Base-by-base conservation (phyloP, 2,329 filamentous ascomycete species). In the Volutella citrinella region DNA sequence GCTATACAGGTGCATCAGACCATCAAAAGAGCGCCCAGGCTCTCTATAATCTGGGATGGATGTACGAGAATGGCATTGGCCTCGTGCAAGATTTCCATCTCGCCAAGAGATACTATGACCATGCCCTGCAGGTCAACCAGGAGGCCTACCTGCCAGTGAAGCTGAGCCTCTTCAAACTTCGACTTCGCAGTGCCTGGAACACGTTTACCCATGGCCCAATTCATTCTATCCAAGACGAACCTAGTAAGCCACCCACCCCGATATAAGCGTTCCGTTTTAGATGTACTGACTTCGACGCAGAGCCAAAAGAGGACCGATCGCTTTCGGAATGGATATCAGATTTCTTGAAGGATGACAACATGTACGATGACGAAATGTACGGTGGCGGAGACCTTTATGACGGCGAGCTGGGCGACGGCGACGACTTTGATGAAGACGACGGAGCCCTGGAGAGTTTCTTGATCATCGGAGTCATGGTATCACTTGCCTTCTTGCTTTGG, bases 1-100 rank as follows among this genome's bases (percentile, higher is more conserved):
- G 93, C 66, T 98, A 98, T 54, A 84, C 86, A 33, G 86, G 87
- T 5, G 93, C 93, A 3, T 90, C 90, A 0, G 93, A 98, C 56
- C 89, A 86, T 40, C 82, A 91, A 49, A 84, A 89, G 55, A 95
- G 88, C 50, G 93, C 91, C 4, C 94, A 98, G 63, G 93, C 94
- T 11, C 79, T 96, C 37, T 98, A 89, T 78, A 97, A 98, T 53
- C 71, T 98, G 11, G 94, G 93, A 6, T 98, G 93, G 93, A 97
- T 98, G 91, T 89, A 98, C 55, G 93, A 98, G 64, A 96, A 97
- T 54, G 93, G 93, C 7, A 74, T 97, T 30, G 88, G 90, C 3
- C 77, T 97, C 14, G 84, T 86, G 34, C 93, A 98, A 58, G 93
- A 98, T 57, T 98, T 94, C 59, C 93, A 98, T 56, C 80, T 98